Percentiles rank a stretch among this genome's conserved stretches.
Conservation (phyloP, 805 yeast species). For the Saccharomycopsis fibuligera region DNA sequence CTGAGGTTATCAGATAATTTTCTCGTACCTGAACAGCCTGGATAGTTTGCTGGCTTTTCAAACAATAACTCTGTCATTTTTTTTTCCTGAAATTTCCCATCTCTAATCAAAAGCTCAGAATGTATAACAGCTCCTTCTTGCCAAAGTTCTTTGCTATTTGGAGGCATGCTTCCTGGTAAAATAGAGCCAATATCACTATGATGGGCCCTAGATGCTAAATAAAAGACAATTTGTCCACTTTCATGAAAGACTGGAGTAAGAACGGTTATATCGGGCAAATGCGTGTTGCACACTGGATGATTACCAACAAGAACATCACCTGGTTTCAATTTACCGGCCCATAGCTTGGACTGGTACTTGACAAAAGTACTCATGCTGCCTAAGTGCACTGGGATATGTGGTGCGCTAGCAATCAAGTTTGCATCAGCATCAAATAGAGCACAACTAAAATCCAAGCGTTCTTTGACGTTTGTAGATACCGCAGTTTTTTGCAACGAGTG, state of each 20-base stretch:
- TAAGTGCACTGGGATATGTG: conserved; percentile 80
- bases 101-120: conserved; percentile 64
- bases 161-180: conserved; percentile 93
- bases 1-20: conserved; percentile 77
- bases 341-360: conserved; percentile 52
- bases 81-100: conserved; percentile 71
- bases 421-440: conserved; percentile 74
- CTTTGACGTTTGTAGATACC: conserved; percentile 78
- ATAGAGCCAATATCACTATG: conserved; percentile 95
- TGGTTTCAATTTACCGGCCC: conserved; percentile 57
- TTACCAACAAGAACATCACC: conserved; percentile 78
- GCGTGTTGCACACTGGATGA: conserved; percentile 80
- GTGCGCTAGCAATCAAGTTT: conserved; percentile 82
- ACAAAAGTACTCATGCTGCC: conserved; percentile 85
- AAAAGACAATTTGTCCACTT: conserved; percentile 54
- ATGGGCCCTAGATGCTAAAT: conserved; percentile 92
- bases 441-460: conserved; percentile 77
- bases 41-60: conserved; percentile 69
- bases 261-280: conserved; percentile 85
- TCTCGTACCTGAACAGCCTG: conserved; percentile 89
- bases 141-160: conserved; percentile 74
- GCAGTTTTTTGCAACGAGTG: conserved; percentile 71
- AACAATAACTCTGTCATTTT: conserved; percentile 55
- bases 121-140: conserved; percentile 90
- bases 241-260: conserved; percentile 81